Conservation (phyloP, 106 monocot genomes). For the Posidonia australis region DNA sequence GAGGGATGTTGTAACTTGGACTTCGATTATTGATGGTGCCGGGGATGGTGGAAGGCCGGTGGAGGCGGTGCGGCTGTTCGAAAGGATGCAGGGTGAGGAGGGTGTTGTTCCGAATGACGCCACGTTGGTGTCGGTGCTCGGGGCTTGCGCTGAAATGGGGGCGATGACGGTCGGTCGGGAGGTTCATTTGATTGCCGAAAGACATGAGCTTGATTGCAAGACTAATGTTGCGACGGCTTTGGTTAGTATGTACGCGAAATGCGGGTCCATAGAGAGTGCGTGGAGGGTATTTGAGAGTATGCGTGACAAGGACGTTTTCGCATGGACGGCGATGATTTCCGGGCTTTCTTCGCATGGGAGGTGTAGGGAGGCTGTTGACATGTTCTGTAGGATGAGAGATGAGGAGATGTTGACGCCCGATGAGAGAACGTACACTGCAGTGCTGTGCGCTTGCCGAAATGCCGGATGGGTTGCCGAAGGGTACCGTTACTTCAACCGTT, state of each 20-base stretch:
- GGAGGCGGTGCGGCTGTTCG: slow-evolving; percentile 7
- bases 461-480: slow-evolving; percentile 33
- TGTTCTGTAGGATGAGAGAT: slow-evolving; percentile 32
- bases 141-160: slow-evolving; percentile 19
- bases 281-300: slow-evolving; percentile 3
- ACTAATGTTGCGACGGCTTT: slow-evolving; percentile 11
- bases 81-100: background rate
- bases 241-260: slow-evolving; percentile 24
- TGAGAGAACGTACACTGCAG: slow-evolving; percentile 27
- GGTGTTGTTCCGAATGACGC: slow-evolving; percentile 15
- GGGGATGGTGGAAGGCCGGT: slow-evolving; percentile 6
- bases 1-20: slow-evolving; percentile 23
- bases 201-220: background rate
- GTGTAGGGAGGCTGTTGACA: slow-evolving; percentile 28
- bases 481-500: slow-evolving; percentile 26
- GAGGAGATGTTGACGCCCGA: slow-evolving; percentile 16
- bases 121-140: slow-evolving; percentile 13
- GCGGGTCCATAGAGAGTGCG: slow-evolving; percentile 20
- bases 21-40: slow-evolving; percentile 15
- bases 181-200: slow-evolving; percentile 8
- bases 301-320: slow-evolving; percentile 12
- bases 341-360: slow-evolving; percentile 35
- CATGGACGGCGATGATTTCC: slow-evolving; percentile 38
- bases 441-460: slow-evolving; percentile 35
- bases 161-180: background rate